Evolutionary conservation across 768 basidiomycete genomes (phyloP).

Genomic region (Saitozyma podzolica): DNA sequence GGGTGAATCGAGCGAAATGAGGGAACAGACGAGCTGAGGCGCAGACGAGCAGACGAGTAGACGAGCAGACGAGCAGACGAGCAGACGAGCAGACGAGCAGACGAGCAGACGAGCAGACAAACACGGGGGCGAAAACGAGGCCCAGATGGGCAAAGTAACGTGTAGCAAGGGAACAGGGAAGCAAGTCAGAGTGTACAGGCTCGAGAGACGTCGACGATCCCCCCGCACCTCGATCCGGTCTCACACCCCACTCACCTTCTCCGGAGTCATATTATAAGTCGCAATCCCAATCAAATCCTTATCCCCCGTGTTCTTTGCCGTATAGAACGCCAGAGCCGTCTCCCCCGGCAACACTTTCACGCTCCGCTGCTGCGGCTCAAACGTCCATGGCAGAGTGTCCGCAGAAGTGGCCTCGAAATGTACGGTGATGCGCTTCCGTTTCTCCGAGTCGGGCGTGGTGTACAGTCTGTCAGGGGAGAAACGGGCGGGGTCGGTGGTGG

Average conservation of each 20-base stretch:
- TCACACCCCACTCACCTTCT: slow-evolving; percentile 64
- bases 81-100: too few relatives aligned
- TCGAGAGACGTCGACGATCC: background rate
- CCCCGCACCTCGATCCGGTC: background rate
- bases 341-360: slow-evolving; percentile 93
- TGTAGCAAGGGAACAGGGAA: too few relatives aligned
- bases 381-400: slow-evolving; percentile 88
- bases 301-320: slow-evolving; percentile 77
- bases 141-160: too few relatives aligned
- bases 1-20: too few relatives aligned
- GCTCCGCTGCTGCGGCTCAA: slow-evolving; percentile 83
- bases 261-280: slow-evolving; percentile 98
- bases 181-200: too few relatives aligned
- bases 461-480: slow-evolving; percentile 75
- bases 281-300: slow-evolving; percentile 96
- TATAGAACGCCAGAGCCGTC: slow-evolving; percentile 94
- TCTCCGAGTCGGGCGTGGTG: slow-evolving; percentile 53
- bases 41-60: too few relatives aligned
- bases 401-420: slow-evolving; percentile 92
- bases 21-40: too few relatives aligned
- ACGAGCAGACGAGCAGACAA: too few relatives aligned
- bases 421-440: slow-evolving; percentile 76
- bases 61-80: too few relatives aligned
- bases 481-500: slow-evolving; percentile 68
- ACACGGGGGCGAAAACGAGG: too few relatives aligned